Evolutionary conservation across 2,329 filamentous ascomycete species (phyloP).

Genomic region (Pseudogymnoascus verrucosus): DNA sequence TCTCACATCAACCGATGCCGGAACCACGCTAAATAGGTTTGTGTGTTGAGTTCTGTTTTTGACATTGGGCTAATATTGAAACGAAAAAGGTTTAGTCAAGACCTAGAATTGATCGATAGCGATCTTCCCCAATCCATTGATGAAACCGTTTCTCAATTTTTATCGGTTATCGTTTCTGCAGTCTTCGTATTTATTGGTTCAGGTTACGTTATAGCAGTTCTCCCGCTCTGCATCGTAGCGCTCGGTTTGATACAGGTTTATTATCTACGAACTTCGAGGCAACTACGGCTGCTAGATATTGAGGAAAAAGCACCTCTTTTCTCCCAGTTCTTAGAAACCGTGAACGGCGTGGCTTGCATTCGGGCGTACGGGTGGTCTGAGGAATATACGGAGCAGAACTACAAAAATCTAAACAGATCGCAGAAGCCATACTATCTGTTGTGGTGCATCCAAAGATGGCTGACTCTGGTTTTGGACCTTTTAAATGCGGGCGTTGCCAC

Average conservation of each 20-base stretch:
- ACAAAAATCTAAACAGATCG: constrained; percentile 26
- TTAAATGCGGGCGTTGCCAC: constrained; percentile 25
- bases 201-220: not conserved
- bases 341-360: constrained; percentile 34
- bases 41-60: not conserved
- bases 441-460: constrained; percentile 37
- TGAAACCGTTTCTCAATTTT: not conserved
- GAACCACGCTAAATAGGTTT: constrained; percentile 36
- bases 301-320: constrained; percentile 34
- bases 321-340: constrained; percentile 36
- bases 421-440: constrained; percentile 39
- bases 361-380: constrained; percentile 37
- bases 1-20: constrained; percentile 36
- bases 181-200: not conserved
- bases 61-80: not conserved
- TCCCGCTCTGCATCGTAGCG: not conserved
- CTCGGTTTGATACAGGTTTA: constrained; percentile 28
- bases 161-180: not conserved
- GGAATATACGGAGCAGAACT: constrained; percentile 31
- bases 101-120: constrained; percentile 26
- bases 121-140: constrained; percentile 18
- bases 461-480: constrained; percentile 34
- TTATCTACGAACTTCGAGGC: constrained; percentile 38
- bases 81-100: constrained; percentile 35
- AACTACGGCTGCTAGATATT: constrained; percentile 38